These are phyloP conservation scores for Lepiota brunneoincarnata DNA, from an alignment of 768 basidiomycete genomes.

Conservation along the genomic window DNA sequence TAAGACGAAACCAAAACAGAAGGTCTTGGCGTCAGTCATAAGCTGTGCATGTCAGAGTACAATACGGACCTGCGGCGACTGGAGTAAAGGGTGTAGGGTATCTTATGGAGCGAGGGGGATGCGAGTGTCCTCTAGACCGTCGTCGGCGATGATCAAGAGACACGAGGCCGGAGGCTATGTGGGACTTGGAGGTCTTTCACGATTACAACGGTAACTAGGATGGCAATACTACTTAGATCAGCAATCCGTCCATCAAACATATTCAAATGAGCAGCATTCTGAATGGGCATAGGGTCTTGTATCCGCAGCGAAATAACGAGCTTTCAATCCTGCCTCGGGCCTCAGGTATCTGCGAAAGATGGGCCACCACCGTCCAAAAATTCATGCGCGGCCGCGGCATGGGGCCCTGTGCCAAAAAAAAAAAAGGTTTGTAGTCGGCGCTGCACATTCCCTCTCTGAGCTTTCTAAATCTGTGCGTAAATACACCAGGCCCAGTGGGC, in stretches of 20 bases:
- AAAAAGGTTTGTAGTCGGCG: too few species aligned
- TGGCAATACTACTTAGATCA: background rate
- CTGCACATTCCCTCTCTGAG: too few species aligned
- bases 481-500: too few species aligned
- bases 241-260: conserved; percentile 1
- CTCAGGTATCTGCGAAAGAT: too few species aligned
- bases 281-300: too few species aligned
- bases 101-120: background rate
- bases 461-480: too few species aligned
- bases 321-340: too few species aligned
- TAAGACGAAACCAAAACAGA: conserved; percentile 9
- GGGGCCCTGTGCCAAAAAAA: too few species aligned
- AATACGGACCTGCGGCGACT: conserved; percentile 11
- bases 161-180: background rate
- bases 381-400: too few species aligned
- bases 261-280: too few species aligned
- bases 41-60: conserved; percentile 14
- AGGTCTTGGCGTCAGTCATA: conserved; percentile 15
- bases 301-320: too few species aligned
- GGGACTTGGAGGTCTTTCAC: background rate
- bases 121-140: background rate
- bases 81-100: background rate
- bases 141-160: conserved; percentile 5
- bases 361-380: too few species aligned
- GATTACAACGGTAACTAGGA: conserved; percentile 7